Evolutionary conservation across 345 rosid species (phyloP).

Genomic region (Camelina laxa): DNA sequence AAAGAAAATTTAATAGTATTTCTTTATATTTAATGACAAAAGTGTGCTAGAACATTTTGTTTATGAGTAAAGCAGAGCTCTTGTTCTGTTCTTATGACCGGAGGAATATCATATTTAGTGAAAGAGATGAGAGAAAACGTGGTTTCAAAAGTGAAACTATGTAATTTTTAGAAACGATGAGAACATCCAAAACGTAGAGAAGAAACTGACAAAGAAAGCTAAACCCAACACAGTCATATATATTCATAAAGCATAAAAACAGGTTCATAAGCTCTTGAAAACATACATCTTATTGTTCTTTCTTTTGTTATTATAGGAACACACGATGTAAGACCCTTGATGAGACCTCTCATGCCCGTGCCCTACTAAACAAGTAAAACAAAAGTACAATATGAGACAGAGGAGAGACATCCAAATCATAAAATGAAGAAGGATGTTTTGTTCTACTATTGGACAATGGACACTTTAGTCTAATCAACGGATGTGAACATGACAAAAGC

Average conservation of each 20-base stretch:
- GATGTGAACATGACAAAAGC: neutral
- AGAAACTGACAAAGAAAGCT: neutral
- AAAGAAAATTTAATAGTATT: neutral
- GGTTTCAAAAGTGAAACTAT: neutral
- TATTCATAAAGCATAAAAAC: conserved; percentile 7
- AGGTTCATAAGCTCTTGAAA: conserved; percentile 14
- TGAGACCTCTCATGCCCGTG: neutral
- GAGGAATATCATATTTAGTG: neutral
- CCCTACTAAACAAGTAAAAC: neutral
- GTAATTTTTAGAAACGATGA: neutral
- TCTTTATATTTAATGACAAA: neutral
- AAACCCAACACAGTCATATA: conserved; percentile 12
- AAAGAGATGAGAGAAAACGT: neutral
- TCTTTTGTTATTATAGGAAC: too few species aligned
- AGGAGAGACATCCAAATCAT: neutral
- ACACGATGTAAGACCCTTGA: neutral
- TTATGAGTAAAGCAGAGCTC: neutral
- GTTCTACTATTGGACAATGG: conserved; percentile 21
- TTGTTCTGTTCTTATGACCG: neutral
- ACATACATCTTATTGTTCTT: conserved; percentile 21
- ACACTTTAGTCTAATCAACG: neutral
- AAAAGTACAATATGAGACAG: neutral
- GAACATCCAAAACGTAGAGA: conserved; percentile 7
- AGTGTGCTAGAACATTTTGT: neutral
- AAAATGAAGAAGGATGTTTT: neutral